Evolutionary conservation across 768 basidiomycete species (phyloP).

Genomic region (Leccinum aurantiacum): DNA sequence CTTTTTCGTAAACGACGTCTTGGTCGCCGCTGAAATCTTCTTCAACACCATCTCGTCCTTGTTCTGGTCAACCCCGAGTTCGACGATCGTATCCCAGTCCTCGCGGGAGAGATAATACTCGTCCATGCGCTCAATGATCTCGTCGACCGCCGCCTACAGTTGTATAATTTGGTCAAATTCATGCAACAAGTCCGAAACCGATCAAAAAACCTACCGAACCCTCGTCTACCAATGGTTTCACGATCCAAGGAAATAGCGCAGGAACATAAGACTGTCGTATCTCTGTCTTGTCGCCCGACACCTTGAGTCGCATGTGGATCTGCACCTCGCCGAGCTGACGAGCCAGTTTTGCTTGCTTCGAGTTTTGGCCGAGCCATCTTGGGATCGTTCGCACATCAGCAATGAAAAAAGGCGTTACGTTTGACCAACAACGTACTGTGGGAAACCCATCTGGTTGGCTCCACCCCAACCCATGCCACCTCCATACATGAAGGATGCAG

Average conservation of each 20-base stretch:
- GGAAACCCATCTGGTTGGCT: slow-evolving; percentile 71
- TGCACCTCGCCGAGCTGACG: slow-evolving; percentile 88
- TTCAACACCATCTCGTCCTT: slow-evolving; percentile 76
- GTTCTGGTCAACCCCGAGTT: slow-evolving; percentile 84
- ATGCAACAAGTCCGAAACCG: not conserved
- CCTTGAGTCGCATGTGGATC: slow-evolving; percentile 91
- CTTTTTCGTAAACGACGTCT: slow-evolving; percentile 84
- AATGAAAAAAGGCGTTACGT: not conserved
- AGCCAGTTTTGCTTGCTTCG: slow-evolving; percentile 80
- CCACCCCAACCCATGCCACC: slow-evolving; percentile 63
- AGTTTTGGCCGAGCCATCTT: slow-evolving; percentile 98
- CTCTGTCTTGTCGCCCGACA: slow-evolving; percentile 87
- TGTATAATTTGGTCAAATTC: not conserved
- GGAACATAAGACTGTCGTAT: slow-evolving; percentile 92
- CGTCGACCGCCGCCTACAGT: slow-evolving; percentile 56
- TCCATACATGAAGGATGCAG: slow-evolving; percentile 84
- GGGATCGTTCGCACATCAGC: not conserved
- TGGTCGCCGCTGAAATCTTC: slow-evolving; percentile 79
- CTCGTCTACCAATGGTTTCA: slow-evolving; percentile 70
- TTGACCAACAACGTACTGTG: slow-evolving; percentile 57
- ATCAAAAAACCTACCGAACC: slow-evolving; percentile 63
- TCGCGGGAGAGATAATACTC: slow-evolving; percentile 91
- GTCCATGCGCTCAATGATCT: slow-evolving; percentile 88
- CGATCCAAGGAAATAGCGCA: slow-evolving; percentile 77
- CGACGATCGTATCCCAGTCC: slow-evolving; percentile 95